Evolutionary conservation across 768 basidiomycete species (phyloP).

Genomic region (Gloeophyllum trabeum): DNA sequence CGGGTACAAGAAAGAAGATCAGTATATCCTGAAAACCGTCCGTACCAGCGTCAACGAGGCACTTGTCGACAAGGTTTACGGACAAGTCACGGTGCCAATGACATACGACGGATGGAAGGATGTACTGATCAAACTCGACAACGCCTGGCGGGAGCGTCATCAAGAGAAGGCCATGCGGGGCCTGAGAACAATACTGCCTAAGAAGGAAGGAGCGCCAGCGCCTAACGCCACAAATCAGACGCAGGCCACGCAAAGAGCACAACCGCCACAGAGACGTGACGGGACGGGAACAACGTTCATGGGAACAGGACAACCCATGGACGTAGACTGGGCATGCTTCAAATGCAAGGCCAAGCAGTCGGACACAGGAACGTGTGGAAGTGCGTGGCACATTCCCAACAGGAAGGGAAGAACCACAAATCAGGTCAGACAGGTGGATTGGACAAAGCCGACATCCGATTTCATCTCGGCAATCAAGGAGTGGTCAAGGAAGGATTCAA

Average conservation of each 20-base stretch:
- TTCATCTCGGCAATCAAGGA: constrained; percentile 1
- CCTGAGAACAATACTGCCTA: neutral
- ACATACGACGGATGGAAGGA: neutral
- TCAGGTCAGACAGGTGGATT: neutral
- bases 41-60: neutral
- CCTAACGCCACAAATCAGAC: neutral
- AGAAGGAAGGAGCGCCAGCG: neutral
- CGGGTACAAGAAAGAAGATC: neutral
- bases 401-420: constrained; percentile 1
- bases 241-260: neutral
- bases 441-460: neutral
- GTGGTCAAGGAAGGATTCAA: constrained; percentile 2
- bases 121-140: neutral
- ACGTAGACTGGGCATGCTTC: constrained; percentile 4
- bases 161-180: neutral
- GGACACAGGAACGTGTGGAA: constrained; percentile 3
- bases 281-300: constrained; percentile 4
- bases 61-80: neutral
- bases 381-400: constrained; percentile 4
- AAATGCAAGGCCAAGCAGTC: constrained; percentile 4
- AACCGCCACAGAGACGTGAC: neutral
- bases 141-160: neutral
- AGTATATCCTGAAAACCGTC: neutral
- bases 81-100: neutral
- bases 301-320: constrained; percentile 11